Evolutionary conservation across 164 flowering plant genomes (phyloP), one percentile per base, ranked within the genome.

Genomic region (Magnolia kwangsiensis): DNA sequence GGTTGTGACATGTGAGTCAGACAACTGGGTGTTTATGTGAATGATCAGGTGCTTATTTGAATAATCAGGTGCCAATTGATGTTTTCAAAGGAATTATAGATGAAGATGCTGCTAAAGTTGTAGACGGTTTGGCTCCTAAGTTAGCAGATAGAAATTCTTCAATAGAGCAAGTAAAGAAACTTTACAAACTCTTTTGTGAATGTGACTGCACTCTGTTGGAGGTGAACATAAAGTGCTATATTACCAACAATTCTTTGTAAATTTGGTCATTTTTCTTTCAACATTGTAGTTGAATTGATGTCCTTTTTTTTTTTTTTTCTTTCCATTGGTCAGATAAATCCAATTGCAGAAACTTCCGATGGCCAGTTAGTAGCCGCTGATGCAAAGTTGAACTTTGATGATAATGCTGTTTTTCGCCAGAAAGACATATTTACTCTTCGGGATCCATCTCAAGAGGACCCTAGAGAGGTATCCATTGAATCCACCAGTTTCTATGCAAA

Each of bases 41-140:
- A 37, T 37, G 45, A 37, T 37, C 45, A 37, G 45, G 45, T 37
- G 45, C 45, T 58, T 70, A n/a, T 70, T 61, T 45, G 20, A 29
- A 55, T 70, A 29, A 64, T 68, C 83, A 96, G 99, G 99, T 96
- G 11, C 96, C 99, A 14, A 87, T 96, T 81, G 95, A 96, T 85
- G 98, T 94, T 72, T 92, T 92, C 83, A 78, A 87, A 78, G 99
- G 99, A 82, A 96, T 96, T 49, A 96, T 97, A 16, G 99, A 96
- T 88, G 98, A 91, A 80, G 98, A 94, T 92, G 99, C 99, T 85
- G 95, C 95, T n/a, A 92, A 92, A 86, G 98, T 96, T 79, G 99
- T 96, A 3, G 99, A 96, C 85, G 99, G 99, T 72, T 86, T 96
- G 83, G 92, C 92, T 74, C 94, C 90, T 68, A 90, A 83, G 80